These are phyloP conservation scores for Suhomyces anneliseae DNA, from an alignment of 1,139 yeast genomes.

Conservation along the genomic window DNA sequence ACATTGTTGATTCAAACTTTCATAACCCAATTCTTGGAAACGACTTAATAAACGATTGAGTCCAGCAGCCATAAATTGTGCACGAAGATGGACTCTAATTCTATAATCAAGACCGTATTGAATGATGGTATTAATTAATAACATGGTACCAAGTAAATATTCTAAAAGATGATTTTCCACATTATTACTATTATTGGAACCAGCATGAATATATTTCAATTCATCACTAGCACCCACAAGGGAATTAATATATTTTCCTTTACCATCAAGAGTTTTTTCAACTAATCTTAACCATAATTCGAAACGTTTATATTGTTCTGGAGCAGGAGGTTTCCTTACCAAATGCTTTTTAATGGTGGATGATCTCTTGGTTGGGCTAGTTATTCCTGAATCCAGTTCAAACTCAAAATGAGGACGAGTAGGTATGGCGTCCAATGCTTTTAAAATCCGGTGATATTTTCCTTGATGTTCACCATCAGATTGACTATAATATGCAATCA, in stretches of 20 bases:
- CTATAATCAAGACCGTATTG: slow-evolving; percentile 64
- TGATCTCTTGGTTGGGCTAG: slow-evolving; percentile 7
- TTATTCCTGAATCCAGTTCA: slow-evolving; percentile 6
- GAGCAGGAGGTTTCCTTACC: slow-evolving; percentile 42
- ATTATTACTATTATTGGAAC: slow-evolving; percentile 38
- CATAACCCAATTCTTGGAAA: slow-evolving; percentile 63
- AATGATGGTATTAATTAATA: slow-evolving; percentile 72
- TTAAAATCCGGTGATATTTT: slow-evolving; percentile 63
- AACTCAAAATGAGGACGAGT: slow-evolving; percentile 60
- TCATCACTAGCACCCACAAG: slow-evolving; percentile 95
- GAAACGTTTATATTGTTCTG: slow-evolving; percentile 54
- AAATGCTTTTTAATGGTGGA: slow-evolving; percentile 24
- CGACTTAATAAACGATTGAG: slow-evolving; percentile 60
- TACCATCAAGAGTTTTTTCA: slow-evolving; percentile 75
- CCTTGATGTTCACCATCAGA: slow-evolving; percentile 31
- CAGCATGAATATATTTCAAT: slow-evolving; percentile 54
- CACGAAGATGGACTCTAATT: slow-evolving; percentile 71
- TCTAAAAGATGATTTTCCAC: slow-evolving; percentile 72
- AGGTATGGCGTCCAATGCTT: slow-evolving; percentile 62
- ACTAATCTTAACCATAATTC: slow-evolving; percentile 85
- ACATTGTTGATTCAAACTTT: slow-evolving; percentile 65
- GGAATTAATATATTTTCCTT: slow-evolving; percentile 83
- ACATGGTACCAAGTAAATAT: slow-evolving; percentile 75
- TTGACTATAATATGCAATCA: slow-evolving; percentile 43
- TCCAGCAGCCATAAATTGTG: slow-evolving; percentile 78